Conservation (phyloP, 345 rosid species). For the Linum lewisii region DNA sequence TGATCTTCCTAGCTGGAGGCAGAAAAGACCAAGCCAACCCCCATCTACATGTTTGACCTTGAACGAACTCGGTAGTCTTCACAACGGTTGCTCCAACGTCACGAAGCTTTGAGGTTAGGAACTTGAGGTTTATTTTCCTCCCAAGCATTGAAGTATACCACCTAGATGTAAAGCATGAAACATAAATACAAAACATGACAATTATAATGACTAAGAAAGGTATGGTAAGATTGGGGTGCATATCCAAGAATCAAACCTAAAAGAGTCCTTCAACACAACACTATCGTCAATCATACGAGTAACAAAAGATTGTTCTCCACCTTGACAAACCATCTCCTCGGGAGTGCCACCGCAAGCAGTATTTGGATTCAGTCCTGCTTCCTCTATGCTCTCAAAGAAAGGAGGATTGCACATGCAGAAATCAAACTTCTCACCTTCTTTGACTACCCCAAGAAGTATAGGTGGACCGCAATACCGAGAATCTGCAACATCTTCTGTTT, state of each 20-base stretch:
- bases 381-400: slow-evolving; percentile 69
- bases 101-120: slow-evolving; percentile 59
- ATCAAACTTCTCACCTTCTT: slow-evolving; percentile 64
- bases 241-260: slow-evolving; percentile 32
- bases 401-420: slow-evolving; percentile 99
- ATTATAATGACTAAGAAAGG: not conserved
- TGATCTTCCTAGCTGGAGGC: slow-evolving; percentile 51
- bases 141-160: slow-evolving; percentile 96
- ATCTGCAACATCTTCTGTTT: slow-evolving; percentile 14
- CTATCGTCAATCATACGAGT: slow-evolving; percentile 73
- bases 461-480: slow-evolving; percentile 35
- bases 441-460: slow-evolving; percentile 55
- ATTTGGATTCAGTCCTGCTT: slow-evolving; percentile 83
- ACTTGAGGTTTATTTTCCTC: slow-evolving; percentile 67
- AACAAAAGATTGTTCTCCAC: slow-evolving; percentile 84
- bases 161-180: slow-evolving; percentile 22
- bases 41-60: slow-evolving; percentile 89
- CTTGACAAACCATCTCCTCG: slow-evolving; percentile 79
- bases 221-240: not conserved
- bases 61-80: slow-evolving; percentile 81
- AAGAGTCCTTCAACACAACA: slow-evolving; percentile 42
- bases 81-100: slow-evolving; percentile 61
- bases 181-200: not conserved
- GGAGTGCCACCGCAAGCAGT: slow-evolving; percentile 88
- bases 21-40: slow-evolving; percentile 90